phyloP scores from a whole-genome alignment of 345 rosid genomes.

The Arabidopsis thaliana region DNA sequence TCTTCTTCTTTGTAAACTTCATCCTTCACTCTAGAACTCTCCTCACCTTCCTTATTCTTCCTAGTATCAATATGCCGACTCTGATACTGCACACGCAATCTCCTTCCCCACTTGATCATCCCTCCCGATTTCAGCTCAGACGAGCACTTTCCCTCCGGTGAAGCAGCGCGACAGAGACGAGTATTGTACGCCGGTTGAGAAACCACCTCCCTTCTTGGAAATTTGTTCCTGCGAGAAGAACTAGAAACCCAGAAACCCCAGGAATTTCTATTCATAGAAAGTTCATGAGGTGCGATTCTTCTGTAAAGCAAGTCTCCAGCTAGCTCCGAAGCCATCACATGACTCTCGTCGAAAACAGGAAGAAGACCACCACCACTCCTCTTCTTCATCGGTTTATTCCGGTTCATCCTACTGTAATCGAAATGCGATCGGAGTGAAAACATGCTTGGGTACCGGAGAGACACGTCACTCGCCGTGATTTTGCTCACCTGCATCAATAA shows the following conservation, averaged over 20 bases:
- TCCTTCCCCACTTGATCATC: slow-evolving; percentile 78
- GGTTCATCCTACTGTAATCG: slow-evolving; percentile 33
- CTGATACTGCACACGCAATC: slow-evolving; percentile 63
- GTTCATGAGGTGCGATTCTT: slow-evolving; percentile 60
- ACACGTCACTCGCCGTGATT: slow-evolving; percentile 58
- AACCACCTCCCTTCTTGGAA: not conserved
- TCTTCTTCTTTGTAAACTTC: slow-evolving; percentile 33
- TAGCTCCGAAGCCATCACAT: slow-evolving; percentile 51
- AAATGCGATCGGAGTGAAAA: slow-evolving; percentile 62
- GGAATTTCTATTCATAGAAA: slow-evolving; percentile 49
- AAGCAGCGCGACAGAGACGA: slow-evolving; percentile 25
- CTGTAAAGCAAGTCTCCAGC: slow-evolving; percentile 72
- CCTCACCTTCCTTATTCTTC: slow-evolving; percentile 25
- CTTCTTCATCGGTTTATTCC: slow-evolving; percentile 36
- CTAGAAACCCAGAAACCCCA: slow-evolving; percentile 72
- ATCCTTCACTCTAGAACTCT: slow-evolving; percentile 30
- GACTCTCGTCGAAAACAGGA: slow-evolving; percentile 79
- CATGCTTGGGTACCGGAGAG: slow-evolving; percentile 74
- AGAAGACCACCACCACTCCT: slow-evolving; percentile 48
- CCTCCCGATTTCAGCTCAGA: slow-evolving; percentile 56
- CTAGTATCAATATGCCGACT: slow-evolving; percentile 35
- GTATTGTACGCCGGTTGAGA: slow-evolving; percentile 35
- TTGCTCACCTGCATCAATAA: slow-evolving; percentile 62
- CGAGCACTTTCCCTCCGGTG: slow-evolving; percentile 56
- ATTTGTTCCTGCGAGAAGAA: slow-evolving; percentile 28